Conservation (phyloP, 306 rosid genomes). For the Sophora flavescens region DNA sequence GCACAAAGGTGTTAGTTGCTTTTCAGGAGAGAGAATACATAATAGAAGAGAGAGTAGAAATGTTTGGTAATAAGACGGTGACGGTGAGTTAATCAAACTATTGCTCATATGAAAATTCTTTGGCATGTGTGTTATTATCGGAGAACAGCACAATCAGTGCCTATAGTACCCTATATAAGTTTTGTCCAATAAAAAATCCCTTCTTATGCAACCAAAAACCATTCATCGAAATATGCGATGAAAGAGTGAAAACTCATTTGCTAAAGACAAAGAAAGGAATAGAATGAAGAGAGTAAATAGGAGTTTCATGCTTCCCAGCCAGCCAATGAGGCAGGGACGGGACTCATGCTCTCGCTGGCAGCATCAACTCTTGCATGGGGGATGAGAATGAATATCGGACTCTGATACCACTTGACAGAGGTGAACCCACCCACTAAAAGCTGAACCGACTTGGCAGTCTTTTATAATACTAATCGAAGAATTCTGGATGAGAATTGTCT, state of each 20-base stretch:
- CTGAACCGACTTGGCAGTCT: not conserved
- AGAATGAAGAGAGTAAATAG: not conserved
- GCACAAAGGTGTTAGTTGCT: no score
- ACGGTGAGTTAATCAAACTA: no score
- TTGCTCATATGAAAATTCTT: no score
- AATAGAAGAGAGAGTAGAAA: no score
- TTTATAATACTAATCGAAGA: not conserved
- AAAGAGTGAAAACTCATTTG: not conserved
- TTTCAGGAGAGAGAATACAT: no score
- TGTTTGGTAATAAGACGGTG: no score
- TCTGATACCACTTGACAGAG: not conserved
- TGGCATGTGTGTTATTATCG: no score
- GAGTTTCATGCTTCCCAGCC: not conserved
- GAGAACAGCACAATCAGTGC: no score
- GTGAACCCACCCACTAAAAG: not conserved
- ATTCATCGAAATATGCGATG: slow-evolving; percentile 1
- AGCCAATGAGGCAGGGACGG: not conserved
- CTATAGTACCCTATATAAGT: no score
- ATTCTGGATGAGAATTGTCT: no score
- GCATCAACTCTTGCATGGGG: not conserved
- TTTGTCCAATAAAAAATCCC: no score
- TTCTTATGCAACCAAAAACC: not conserved
- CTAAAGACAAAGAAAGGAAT: not conserved
- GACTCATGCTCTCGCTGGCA: not conserved
- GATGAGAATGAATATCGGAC: not conserved